Conservation (phyloP, 352 stramenopile genomes). For the Phytophthora capsici region DNA sequence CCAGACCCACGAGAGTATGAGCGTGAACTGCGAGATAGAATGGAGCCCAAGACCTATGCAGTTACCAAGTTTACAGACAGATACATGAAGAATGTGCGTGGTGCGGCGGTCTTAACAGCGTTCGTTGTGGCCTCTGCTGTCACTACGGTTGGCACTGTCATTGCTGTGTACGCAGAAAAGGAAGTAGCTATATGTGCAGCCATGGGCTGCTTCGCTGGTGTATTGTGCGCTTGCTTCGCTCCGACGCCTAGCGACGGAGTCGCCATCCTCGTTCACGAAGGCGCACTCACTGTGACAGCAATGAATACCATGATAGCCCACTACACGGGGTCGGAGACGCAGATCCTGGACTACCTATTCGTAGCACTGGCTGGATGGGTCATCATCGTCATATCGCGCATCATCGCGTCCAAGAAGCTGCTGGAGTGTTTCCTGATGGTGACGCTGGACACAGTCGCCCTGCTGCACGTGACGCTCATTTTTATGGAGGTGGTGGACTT, state of each 20-base stretch:
- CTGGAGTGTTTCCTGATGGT: slow-evolving; percentile 60
- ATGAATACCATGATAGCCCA: slow-evolving; percentile 70
- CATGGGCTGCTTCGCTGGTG: slow-evolving; percentile 32
- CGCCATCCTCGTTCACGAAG: slow-evolving; percentile 57
- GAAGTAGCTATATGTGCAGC: slow-evolving; percentile 38
- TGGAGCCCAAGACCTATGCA: slow-evolving; percentile 35
- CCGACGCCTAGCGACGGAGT: slow-evolving; percentile 45
- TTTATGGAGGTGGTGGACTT: slow-evolving; percentile 72
- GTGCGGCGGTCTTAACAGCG: slow-evolving; percentile 1
- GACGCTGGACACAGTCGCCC: slow-evolving; percentile 57
- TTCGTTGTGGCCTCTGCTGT: slow-evolving; percentile 13
- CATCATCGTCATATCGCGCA: slow-evolving; percentile 60
- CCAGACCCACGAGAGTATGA: slow-evolving; percentile 24
- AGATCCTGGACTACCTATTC: slow-evolving; percentile 70
- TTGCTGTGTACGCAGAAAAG: slow-evolving; percentile 34
- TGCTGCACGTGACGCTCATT: slow-evolving; percentile 64
- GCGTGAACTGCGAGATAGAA: slow-evolving; percentile 27
- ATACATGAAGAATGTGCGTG: slow-evolving; percentile 28
- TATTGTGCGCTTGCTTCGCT: slow-evolving; percentile 54
- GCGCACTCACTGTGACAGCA: slow-evolving; percentile 57
- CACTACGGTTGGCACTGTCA: slow-evolving; percentile 7
- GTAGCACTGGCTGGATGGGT: slow-evolving; percentile 55
- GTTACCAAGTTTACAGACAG: slow-evolving; percentile 37
- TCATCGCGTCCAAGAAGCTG: slow-evolving; percentile 63
- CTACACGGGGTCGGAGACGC: slow-evolving; percentile 39